Evolutionary conservation across 2,329 filamentous ascomycete species (phyloP).

Genomic region (Fusarium domesticum): DNA sequence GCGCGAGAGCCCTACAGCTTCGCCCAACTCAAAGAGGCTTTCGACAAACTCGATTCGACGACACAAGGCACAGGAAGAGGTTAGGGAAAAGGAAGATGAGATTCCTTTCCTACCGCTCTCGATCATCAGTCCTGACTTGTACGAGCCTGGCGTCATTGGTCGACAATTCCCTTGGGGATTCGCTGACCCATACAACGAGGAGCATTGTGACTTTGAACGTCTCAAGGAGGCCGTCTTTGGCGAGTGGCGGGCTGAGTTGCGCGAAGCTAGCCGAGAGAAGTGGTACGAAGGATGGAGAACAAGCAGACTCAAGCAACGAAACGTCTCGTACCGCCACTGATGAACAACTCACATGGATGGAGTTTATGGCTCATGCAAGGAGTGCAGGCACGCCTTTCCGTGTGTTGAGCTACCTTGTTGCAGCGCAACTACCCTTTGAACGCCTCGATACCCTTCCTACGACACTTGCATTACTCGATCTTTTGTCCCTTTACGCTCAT

Average conservation of each 20-base stretch:
- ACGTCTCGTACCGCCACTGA: constrained; percentile 38
- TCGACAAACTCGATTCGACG: constrained; percentile 47
- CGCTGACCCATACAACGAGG: constrained; percentile 84
- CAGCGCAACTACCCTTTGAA: constrained; percentile 4
- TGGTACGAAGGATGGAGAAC: constrained; percentile 98
- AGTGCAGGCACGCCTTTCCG: constrained; percentile 3
- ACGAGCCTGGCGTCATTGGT: constrained; percentile 75
- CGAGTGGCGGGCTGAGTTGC: constrained; percentile 88
- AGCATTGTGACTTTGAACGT: constrained; percentile 90
- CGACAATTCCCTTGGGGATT: constrained; percentile 96
- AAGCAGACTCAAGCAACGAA: constrained; percentile 57
- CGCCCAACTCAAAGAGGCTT: constrained; percentile 44
- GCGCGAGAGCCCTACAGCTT: constrained; percentile 30
- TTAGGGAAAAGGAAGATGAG: constrained; percentile 52
- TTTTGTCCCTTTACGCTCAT: not conserved
- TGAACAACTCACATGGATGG: constrained; percentile 20
- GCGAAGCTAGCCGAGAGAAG: constrained; percentile 83
- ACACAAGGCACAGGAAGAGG: constrained; percentile 46
- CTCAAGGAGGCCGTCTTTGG: constrained; percentile 89
- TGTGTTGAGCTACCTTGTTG: constrained; percentile 1
- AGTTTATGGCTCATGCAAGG: constrained; percentile 6
- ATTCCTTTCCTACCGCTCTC: constrained; percentile 80
- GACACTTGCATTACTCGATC: not conserved
- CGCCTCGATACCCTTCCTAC: constrained; percentile 5
- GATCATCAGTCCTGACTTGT: constrained; percentile 89